Conservation (phyloP, 2,329 filamentous ascomycete genomes). For the Diplodia corticola region DNA sequence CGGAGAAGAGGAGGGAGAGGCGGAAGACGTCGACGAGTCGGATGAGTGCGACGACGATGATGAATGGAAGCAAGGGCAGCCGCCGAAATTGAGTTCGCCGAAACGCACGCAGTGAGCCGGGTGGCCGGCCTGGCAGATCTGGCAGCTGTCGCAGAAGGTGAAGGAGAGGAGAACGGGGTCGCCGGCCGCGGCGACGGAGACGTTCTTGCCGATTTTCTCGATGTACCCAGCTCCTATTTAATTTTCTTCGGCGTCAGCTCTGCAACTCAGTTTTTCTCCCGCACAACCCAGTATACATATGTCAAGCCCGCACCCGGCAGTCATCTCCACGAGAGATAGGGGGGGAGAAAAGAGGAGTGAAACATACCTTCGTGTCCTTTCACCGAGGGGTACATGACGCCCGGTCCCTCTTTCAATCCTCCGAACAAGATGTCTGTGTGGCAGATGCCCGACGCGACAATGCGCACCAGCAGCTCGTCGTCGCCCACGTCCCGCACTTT, state of each 20-base stretch:
- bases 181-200: slow-evolving; percentile 45
- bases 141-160: slow-evolving; percentile 49
- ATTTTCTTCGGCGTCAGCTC: background rate
- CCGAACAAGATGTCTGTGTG: slow-evolving; percentile 56
- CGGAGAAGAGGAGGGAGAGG: background rate
- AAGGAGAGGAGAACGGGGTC: slow-evolving; percentile 53
- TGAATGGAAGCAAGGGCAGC: slow-evolving; percentile 31
- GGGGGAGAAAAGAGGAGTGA: background rate
- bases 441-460: slow-evolving; percentile 57
- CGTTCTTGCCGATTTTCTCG: slow-evolving; percentile 43
- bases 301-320: no score
- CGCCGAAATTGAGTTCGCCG: slow-evolving; percentile 48
- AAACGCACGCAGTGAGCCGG: slow-evolving; percentile 54
- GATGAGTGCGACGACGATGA: background rate
- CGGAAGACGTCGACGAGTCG: background rate
- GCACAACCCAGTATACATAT: no score
- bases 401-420: slow-evolving; percentile 33
- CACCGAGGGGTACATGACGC: slow-evolving; percentile 48
- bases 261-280: background rate
- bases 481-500: slow-evolving; percentile 39
- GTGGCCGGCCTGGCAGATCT: slow-evolving; percentile 49
- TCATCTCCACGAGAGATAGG: background rate
- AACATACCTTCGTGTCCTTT: slow-evolving; percentile 55
- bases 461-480: slow-evolving; percentile 55
- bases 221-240: slow-evolving; percentile 48